A percentile compares a stretch with the other conserved stretches of the same genome.
Conservation (phyloP, 805 yeast species). For the Candida cerambycidarum region DNA sequence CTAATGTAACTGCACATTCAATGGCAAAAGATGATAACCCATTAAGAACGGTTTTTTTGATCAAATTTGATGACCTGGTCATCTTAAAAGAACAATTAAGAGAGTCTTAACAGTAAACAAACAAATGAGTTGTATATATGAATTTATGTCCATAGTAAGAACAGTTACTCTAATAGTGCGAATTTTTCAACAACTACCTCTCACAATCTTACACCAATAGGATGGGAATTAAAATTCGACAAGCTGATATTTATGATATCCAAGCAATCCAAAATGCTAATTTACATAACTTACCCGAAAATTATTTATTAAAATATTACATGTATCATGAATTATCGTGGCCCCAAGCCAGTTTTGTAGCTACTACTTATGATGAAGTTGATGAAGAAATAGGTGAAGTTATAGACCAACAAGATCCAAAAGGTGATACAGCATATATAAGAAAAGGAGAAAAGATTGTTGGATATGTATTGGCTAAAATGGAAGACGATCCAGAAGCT, state of each 20-base stretch:
- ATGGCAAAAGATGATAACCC: slow-evolving; percentile 62
- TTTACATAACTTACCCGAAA: slow-evolving; percentile 89
- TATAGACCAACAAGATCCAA: slow-evolving; percentile 33
- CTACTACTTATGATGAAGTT: slow-evolving; percentile 65
- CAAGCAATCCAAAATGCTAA: slow-evolving; percentile 97
- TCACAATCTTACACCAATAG: slow-evolving; percentile 5
- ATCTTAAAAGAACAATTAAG: slow-evolving; percentile 47
- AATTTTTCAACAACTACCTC: slow-evolving; percentile 3
- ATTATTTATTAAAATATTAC: slow-evolving; percentile 88
- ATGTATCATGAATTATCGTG: slow-evolving; percentile 91
- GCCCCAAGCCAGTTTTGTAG: slow-evolving; percentile 98
- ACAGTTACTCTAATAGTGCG: background rate
- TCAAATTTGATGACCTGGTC: slow-evolving; percentile 64
- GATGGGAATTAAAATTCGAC: slow-evolving; percentile 86
- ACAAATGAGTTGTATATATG: too few species aligned
- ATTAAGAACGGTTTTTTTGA: slow-evolving; percentile 68
- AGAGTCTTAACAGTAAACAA: too few species aligned
- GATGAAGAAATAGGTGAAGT: slow-evolving; percentile 28
- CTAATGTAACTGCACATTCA: slow-evolving; percentile 79
- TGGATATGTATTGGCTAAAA: slow-evolving; percentile 94
- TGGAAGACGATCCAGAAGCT: slow-evolving; percentile 90
- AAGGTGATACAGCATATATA: slow-evolving; percentile 66
- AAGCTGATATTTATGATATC: slow-evolving; percentile 80
- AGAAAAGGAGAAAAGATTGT: slow-evolving; percentile 75
- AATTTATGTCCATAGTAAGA: too few species aligned